Conservation (phyloP, 371 early-diverging fungal species). For the Mortierella sp. region DNA sequence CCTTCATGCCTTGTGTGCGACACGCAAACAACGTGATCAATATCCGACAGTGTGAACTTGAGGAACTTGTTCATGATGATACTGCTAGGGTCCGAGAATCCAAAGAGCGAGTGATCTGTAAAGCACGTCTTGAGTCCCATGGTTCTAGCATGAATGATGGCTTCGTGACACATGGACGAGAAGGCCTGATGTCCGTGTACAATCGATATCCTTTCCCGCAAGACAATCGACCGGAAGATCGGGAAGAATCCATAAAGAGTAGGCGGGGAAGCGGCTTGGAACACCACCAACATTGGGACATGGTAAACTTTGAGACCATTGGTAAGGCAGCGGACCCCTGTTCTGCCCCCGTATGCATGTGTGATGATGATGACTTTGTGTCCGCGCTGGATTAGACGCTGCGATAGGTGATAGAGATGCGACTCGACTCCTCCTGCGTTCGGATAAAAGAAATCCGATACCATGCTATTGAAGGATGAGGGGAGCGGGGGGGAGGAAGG, state of each 20-base stretch:
- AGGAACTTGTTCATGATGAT: constrained; percentile 96
- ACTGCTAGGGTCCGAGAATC: constrained; percentile 94
- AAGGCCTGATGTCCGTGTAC: constrained; percentile 99
- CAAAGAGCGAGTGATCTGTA: constrained; percentile 99
- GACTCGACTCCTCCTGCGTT: constrained; percentile 99
- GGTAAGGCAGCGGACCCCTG: constrained; percentile 91
- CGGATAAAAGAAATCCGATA: constrained; percentile 99
- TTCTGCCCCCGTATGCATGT: constrained; percentile 88
- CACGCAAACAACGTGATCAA: constrained; percentile 98
- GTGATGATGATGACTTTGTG: constrained; percentile 95
- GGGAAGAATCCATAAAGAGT: constrained; percentile 94
- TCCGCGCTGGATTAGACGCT: constrained; percentile 89
- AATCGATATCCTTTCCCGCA: constrained; percentile 93
- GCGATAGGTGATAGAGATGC: constrained; percentile 94
- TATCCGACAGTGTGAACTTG: constrained; percentile 93
- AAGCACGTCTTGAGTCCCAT: constrained; percentile 97
- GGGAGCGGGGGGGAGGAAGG: too few relatives aligned
- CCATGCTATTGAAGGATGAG: constrained; percentile 67
- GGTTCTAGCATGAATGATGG: constrained; percentile 95
- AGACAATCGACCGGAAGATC: constrained; percentile 91
- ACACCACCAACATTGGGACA: constrained; percentile 88
- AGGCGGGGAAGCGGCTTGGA: constrained; percentile 92
- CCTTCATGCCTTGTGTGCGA: constrained; percentile 88
- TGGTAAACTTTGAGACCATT: constrained; percentile 98
- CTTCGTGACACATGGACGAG: constrained; percentile 95